Evolutionary conservation across 345 rosid genomes (phyloP).

Genomic region (Sonneratia caseolaris): DNA sequence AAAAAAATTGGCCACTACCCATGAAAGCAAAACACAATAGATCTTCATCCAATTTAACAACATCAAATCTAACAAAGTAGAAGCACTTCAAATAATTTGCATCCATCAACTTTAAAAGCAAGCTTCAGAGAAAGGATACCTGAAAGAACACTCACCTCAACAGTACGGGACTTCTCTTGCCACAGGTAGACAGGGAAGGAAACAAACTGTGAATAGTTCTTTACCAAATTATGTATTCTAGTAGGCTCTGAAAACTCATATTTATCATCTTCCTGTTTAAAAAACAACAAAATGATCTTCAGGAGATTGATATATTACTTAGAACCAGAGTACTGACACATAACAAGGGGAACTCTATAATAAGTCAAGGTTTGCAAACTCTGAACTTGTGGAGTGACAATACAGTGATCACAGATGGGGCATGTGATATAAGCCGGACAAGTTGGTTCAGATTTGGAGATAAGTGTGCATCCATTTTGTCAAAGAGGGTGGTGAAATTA

Average conservation of each 20-base stretch:
- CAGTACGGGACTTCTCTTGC: conserved; percentile 83
- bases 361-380: not conserved
- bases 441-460: not conserved
- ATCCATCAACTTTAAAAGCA: not conserved
- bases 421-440: not conserved
- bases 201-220: conserved; percentile 94
- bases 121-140: not conserved
- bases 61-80: too few species aligned
- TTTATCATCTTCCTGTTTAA: conserved; percentile 72
- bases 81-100: not conserved
- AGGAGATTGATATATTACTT: not conserved
- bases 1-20: too few species aligned
- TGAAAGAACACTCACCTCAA: conserved; percentile 49
- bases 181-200: conserved; percentile 95
- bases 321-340: not conserved
- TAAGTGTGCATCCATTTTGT: not conserved
- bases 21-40: not conserved
- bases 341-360: not conserved
- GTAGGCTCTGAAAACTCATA: conserved; percentile 71
- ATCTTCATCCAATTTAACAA: not conserved
- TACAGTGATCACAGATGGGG: not conserved
- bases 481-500: not conserved
- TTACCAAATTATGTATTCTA: conserved; percentile 78
- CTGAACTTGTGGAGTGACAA: not conserved
- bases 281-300: not conserved